Evolutionary conservation across 768 basidiomycete species (phyloP), one percentile per base, ranked within the genome.

Genomic region (Baorangia bicolor): DNA sequence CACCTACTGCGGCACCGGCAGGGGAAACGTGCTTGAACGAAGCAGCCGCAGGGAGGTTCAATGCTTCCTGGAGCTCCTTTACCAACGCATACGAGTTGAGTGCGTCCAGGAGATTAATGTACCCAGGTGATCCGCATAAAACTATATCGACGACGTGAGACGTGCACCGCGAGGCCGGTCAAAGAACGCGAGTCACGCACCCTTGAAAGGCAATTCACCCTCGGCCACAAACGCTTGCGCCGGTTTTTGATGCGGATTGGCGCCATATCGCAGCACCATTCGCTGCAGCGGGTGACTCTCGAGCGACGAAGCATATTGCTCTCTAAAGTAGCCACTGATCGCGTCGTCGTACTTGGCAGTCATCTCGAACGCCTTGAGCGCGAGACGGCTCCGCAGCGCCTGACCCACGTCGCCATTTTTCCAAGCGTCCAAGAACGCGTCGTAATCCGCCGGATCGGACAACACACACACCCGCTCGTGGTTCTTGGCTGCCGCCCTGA

Each of bases 21-120:
- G 97, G 97, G 18, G 96, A 98, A 56, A 99, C 97, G 68, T 99
- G 97, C 77, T 99, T 99, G 86, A 98, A 99, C 1, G 95, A 98
- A 0, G 97, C 96, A 13, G 97, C 96, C 14, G 97, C 97, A 18
- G 97, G 95, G 43, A 98, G 84, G 34, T 78, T 74, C 53, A 98
- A 83, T 1, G 92, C 92, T 55, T 85, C 90, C 43, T 92, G 86
- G 4, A 99, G 83, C 70, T 99, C 97, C 66, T 88, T 91, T 53
- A 99, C 97, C 38, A 99, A 83, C 2, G 92, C 95, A 67, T 90
- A 99, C 4, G 96, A 96, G 75, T 98, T 98, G 64, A 99, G 83
- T 1, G 95, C 97, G 67, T 98, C 97, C 49, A 99, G 80, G 8
- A 98, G 84, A 77, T 99, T 99, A 78, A 99, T 98, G 73, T 98